These are phyloP conservation scores for Scortechinia acanthostroma DNA, from an alignment of 2,329 filamentous ascomycete species.

Conservation along the genomic window DNA sequence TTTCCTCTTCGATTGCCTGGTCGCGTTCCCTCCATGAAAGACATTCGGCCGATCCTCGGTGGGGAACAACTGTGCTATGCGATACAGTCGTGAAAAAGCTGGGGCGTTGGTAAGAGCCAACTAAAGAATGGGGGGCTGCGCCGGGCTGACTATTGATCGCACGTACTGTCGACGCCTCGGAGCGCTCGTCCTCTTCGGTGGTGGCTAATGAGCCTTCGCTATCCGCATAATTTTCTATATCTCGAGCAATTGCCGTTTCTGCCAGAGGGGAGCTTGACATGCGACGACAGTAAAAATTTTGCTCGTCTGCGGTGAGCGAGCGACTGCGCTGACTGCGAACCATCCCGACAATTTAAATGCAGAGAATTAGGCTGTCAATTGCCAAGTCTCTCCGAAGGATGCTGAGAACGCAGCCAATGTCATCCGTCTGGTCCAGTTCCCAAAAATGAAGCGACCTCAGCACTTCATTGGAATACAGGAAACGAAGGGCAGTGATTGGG, in stretches of 20 bases:
- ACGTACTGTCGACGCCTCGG: not conserved
- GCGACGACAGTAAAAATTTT: no score
- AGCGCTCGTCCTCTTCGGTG: not conserved
- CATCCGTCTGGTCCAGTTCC: no score
- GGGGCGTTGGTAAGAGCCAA: conserved; percentile 9
- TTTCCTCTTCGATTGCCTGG: conserved; percentile 11
- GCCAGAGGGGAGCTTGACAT: not conserved
- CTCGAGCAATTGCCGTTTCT: not conserved
- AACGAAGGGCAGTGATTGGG: no score
- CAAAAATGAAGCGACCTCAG: no score
- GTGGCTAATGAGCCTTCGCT: not conserved
- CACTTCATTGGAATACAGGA: no score
- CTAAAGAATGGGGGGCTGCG: conserved; percentile 8
- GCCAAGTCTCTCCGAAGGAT: no score
- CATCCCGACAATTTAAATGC: no score
- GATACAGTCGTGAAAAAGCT: conserved; percentile 9
- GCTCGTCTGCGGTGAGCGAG: not conserved
- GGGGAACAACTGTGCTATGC: conserved; percentile 9
- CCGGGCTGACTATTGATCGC: conserved; percentile 8
- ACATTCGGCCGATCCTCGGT: conserved; percentile 6
- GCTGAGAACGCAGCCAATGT: no score
- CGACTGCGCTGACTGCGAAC: no score
- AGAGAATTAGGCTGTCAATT: no score
- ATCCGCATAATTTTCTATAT: not conserved
- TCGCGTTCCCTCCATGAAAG: conserved; percentile 9